Evolutionary conservation across 2,329 filamentous ascomycete genomes (phyloP), one percentile per base, ranked within the genome.

Genomic region (Macrophomina phaseolina): DNA sequence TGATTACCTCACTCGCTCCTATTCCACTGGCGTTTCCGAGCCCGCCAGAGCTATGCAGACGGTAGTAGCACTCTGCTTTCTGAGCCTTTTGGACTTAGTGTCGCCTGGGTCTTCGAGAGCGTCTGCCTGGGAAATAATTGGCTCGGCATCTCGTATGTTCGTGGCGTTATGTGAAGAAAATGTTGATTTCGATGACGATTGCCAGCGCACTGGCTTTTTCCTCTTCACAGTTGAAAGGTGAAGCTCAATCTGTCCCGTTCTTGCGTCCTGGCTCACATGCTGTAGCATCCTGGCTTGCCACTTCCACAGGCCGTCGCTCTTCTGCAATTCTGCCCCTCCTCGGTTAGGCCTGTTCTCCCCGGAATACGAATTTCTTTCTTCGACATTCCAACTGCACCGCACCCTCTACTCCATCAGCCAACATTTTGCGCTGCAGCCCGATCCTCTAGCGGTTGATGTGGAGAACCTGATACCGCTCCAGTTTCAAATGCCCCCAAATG

Each of bases 311-410:
- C 64, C 64, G 2, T 66, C 64, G 11, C 53, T 60, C 11, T 61
- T 60, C 36, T 65, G 63, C 52, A 65, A 65, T 42, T 65, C 63
- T 2, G 63, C 63, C 5, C 63, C 55, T 8, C 53, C 52, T 9
- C 45, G 30, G 42, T 32, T 62, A 1, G 58, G 58, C 18, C 1
- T 9, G 4, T 62, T 62, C 28, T 62, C 58, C 23, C 42, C 58
- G 8, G 58, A 62, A 16, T 49, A 49, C 11, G 45, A 49, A 1
- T 62, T 62, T 5, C 61, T 64, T 5, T 53, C 36, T 18, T 36
- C 48, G 12, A 36, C 58, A 8, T 45, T 62, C 5, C 45, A 56
- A n/a, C 40, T 49, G 3, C 52, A 51, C 11, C 55, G 55, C 45
- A 38, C 53, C 11, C 12, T 53, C 11, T 66, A 66, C 23, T 42